phyloP scores from a whole-genome alignment of 148 eudicot species.

The Beta vulgaris region DNA sequence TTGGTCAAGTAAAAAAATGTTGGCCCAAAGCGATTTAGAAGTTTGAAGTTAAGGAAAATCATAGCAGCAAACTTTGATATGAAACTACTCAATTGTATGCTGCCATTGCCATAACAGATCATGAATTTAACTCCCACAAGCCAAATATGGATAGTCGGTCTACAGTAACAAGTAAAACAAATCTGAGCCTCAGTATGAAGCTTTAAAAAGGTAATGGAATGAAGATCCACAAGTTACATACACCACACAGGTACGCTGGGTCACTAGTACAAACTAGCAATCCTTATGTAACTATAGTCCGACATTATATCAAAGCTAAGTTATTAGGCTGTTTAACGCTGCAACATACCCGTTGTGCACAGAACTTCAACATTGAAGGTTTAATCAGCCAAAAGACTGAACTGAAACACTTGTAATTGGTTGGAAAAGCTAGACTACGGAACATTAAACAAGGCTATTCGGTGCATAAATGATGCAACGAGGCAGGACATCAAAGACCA shows the following conservation, averaged over 20 bases:
- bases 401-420: neutral
- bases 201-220: neutral
- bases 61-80: too few species aligned
- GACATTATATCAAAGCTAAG: neutral
- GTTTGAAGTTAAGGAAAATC: neutral
- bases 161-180: neutral
- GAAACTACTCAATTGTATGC: too few species aligned
- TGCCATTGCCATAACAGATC: neutral
- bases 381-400: neutral
- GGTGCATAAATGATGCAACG: too few species aligned
- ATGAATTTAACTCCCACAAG: neutral
- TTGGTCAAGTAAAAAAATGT: too few species aligned
- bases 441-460: neutral
- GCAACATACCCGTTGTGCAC: neutral
- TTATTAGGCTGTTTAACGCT: neutral
- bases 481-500: too few species aligned
- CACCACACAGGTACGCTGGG: neutral
- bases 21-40: too few species aligned
- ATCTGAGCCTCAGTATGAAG: neutral
- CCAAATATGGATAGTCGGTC: neutral
- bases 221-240: neutral
- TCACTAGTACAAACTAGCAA: neutral
- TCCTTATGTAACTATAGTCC: neutral
- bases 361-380: neutral
- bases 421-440: neutral